Evolutionary conservation across 1,139 yeast genomes (phyloP).

Genomic region (Suhomyces taliae): DNA sequence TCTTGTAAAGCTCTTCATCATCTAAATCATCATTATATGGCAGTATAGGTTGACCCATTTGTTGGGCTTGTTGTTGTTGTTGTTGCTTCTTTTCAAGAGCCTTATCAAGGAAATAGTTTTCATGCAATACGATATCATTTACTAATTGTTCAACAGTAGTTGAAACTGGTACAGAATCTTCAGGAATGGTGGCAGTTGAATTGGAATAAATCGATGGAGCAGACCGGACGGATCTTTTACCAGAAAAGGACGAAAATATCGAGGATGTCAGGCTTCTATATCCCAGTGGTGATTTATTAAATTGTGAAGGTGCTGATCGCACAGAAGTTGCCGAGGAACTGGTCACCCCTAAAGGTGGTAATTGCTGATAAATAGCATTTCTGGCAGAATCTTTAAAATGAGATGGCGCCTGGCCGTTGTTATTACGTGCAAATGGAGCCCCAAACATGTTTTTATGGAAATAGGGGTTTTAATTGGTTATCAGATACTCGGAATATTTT

Average conservation of each 20-base stretch:
- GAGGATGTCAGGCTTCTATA: slow-evolving; percentile 33
- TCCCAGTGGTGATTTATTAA: slow-evolving; percentile 10
- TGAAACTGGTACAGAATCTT: slow-evolving; percentile 45
- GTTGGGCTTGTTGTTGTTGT: slow-evolving; percentile 12
- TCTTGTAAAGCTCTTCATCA: slow-evolving; percentile 35
- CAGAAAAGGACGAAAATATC: slow-evolving; percentile 30
- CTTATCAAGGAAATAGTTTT: slow-evolving; percentile 28
- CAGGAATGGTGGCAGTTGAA: slow-evolving; percentile 50
- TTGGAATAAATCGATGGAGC: slow-evolving; percentile 47
- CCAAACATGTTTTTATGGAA: slow-evolving; percentile 33
- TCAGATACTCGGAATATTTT: background rate
- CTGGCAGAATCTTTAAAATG: slow-evolving; percentile 49
- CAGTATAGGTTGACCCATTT: slow-evolving; percentile 4
- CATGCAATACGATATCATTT: slow-evolving; percentile 45
- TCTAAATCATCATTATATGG: slow-evolving; percentile 17
- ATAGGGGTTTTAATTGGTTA: background rate
- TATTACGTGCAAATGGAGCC: slow-evolving; percentile 36
- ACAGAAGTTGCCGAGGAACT: slow-evolving; percentile 23
- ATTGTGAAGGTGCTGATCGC: slow-evolving; percentile 16
- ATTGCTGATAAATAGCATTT: slow-evolving; percentile 47
- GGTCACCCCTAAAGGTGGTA: slow-evolving; percentile 33
- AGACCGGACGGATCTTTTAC: slow-evolving; percentile 42
- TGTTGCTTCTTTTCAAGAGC: slow-evolving; percentile 10
- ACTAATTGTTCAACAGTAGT: slow-evolving; percentile 48
- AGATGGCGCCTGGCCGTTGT: slow-evolving; percentile 38